Percentiles rank a stretch among this genome's conserved stretches.
Conservation (phyloP, 495 filamentous ascomycete species). For the Sabuloglossum arenarium region DNA sequence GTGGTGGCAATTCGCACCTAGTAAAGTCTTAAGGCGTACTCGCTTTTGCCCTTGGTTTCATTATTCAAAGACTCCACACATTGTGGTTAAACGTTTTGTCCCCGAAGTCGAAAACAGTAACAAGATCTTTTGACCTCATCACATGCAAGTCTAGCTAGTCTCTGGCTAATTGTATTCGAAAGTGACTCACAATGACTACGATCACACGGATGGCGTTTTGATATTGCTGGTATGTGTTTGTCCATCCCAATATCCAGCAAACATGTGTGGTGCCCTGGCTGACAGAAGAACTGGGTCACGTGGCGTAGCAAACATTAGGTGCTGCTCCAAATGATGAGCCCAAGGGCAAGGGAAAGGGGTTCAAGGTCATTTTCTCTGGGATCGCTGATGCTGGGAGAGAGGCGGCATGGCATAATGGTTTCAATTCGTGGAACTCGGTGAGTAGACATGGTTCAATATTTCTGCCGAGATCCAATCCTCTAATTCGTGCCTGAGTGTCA, state of each 20-base stretch:
- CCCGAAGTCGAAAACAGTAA: no score
- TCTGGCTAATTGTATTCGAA: not conserved
- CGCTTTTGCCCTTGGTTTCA: no score
- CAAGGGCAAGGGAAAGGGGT: not conserved
- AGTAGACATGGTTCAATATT: not conserved
- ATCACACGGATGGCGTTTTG: not conserved
- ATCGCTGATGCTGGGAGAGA: not conserved
- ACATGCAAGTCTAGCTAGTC: not conserved
- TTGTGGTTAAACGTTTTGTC: no score
- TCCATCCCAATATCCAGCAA: not conserved
- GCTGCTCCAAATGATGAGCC: not conserved
- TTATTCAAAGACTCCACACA: no score
- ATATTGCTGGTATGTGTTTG: not conserved
- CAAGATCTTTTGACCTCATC: not conserved
- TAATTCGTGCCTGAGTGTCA: not conserved
- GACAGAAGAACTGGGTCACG: not conserved
- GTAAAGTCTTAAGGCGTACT: no score
- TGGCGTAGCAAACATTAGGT: not conserved
- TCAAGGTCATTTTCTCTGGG: not conserved
- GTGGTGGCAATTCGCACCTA: no score
- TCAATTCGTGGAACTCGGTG: not conserved
- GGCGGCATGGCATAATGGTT: not conserved
- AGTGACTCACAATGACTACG: not conserved
- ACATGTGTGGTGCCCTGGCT: not conserved
- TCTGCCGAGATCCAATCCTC: not conserved